These are phyloP conservation scores for Boletus bicolor DNA, from an alignment of 768 basidiomycete species.

Conservation along the genomic window DNA sequence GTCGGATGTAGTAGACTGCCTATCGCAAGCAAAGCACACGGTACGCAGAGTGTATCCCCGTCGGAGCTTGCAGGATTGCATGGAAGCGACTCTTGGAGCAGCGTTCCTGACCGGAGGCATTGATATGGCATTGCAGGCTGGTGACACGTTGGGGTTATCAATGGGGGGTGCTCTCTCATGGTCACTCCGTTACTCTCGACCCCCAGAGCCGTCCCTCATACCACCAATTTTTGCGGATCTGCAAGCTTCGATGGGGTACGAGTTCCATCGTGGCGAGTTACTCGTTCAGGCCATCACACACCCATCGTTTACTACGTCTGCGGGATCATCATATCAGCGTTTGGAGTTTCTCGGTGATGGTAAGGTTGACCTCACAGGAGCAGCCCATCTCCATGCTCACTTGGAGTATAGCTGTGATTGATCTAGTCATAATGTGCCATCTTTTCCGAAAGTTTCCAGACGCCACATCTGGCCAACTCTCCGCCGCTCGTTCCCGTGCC, in stretches of 20 bases:
- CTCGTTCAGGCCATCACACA: slow-evolving; percentile 83
- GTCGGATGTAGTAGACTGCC: slow-evolving; percentile 34
- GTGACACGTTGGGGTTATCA: slow-evolving; percentile 61
- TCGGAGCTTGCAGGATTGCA: slow-evolving; percentile 79
- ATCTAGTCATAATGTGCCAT: slow-evolving; percentile 69
- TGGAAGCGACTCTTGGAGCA: slow-evolving; percentile 83
- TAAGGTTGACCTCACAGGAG: slow-evolving; percentile 34
- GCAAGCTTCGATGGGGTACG: slow-evolving; percentile 66
- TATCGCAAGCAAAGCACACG: slow-evolving; percentile 25
- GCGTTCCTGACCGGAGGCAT: slow-evolving; percentile 73
- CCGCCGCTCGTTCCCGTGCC: slow-evolving; percentile 63
- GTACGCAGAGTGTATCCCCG: slow-evolving; percentile 55
- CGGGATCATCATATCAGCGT: slow-evolving; percentile 72
- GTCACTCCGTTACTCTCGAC: slow-evolving; percentile 51
- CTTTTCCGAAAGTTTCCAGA: slow-evolving; percentile 66
- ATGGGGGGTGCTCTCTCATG: slow-evolving; percentile 74
- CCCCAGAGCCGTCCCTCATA: slow-evolving; percentile 31
- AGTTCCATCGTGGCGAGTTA: slow-evolving; percentile 58
- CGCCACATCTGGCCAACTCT: slow-evolving; percentile 75
- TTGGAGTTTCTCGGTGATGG: slow-evolving; percentile 90
- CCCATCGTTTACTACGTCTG: slow-evolving; percentile 60
- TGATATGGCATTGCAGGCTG: slow-evolving; percentile 59
- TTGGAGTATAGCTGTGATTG: slow-evolving; percentile 53
- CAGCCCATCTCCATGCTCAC: slow-evolving; percentile 4
- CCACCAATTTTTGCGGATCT: slow-evolving; percentile 51